Conservation (phyloP, 2,329 filamentous ascomycete species). For the Pezizomycotina sp. region DNA sequence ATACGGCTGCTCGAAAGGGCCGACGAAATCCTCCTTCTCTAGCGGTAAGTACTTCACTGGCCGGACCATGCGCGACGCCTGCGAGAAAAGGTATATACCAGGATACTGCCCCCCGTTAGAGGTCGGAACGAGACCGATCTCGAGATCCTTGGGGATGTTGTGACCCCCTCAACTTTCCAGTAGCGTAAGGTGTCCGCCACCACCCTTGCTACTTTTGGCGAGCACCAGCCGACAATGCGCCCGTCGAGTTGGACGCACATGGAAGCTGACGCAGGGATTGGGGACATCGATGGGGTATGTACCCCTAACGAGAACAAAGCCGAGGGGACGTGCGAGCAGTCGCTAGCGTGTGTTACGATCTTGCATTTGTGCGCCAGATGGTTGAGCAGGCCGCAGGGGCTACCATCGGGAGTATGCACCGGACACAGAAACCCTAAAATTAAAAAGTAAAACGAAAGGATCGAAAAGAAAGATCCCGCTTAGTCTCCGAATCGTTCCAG, state of each 20-base stretch:
- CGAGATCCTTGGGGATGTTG: slow-evolving; percentile 63
- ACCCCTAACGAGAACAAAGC: slow-evolving; percentile 68
- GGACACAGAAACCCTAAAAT: slow-evolving; percentile 64
- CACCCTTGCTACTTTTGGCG: slow-evolving; percentile 60
- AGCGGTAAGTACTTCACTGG: slow-evolving; percentile 84
- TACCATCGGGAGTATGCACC: slow-evolving; percentile 91
- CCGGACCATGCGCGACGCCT: slow-evolving; percentile 69
- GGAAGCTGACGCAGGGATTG: slow-evolving; percentile 64
- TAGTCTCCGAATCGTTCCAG: too few species aligned
- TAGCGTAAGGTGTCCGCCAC: slow-evolving; percentile 77
- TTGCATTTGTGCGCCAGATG: slow-evolving; percentile 91
- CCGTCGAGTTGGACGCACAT: slow-evolving; percentile 85
- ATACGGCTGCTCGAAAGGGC: slow-evolving; percentile 89
- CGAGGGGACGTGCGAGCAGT: slow-evolving; percentile 57
- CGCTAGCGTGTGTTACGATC: slow-evolving; percentile 58
- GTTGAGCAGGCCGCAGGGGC: slow-evolving; percentile 84
- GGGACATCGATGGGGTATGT: slow-evolving; percentile 45
- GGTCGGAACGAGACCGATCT: slow-evolving; percentile 79
- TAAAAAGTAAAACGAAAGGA: too few species aligned
- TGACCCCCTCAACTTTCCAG: slow-evolving; percentile 88
- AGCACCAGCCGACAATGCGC: slow-evolving; percentile 75
- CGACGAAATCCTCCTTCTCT: slow-evolving; percentile 72
- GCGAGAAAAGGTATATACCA: slow-evolving; percentile 82
- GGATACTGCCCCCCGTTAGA: slow-evolving; percentile 90
- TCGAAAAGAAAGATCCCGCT: too few species aligned